phyloP scores from a whole-genome alignment of 1,139 yeast species.

The Lodderomyces orthopsilosis region DNA sequence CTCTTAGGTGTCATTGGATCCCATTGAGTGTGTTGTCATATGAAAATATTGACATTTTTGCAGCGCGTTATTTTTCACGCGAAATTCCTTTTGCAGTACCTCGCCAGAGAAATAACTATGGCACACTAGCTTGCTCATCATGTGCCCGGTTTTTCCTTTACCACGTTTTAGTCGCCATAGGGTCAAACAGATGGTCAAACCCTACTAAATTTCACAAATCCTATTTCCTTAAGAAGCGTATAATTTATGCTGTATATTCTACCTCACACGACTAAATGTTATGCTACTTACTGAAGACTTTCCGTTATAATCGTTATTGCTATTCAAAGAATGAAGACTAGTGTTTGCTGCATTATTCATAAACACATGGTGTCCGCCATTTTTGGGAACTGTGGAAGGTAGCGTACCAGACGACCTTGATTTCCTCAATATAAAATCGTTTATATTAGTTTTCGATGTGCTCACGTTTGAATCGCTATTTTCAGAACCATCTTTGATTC shows the following conservation, averaged over 20 bases:
- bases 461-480: neutral
- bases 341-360: slow-evolving; percentile 5
- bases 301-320: slow-evolving; percentile 8
- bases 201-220: too few relatives aligned
- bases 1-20: slow-evolving; percentile 14
- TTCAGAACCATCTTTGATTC: neutral
- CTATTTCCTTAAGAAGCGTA: too few relatives aligned
- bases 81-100: neutral
- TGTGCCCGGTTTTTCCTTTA: too few relatives aligned
- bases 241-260: slow-evolving; percentile 2
- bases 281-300: slow-evolving; percentile 18
- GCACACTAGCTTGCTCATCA: too few relatives aligned
- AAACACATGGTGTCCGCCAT: slow-evolving; percentile 1
- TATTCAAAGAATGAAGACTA: slow-evolving; percentile 9
- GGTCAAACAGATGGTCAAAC: too few relatives aligned
- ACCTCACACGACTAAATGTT: slow-evolving; percentile 35
- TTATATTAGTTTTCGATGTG: slow-evolving; percentile 1
- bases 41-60: neutral
- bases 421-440: slow-evolving; percentile 8
- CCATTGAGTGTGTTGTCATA: too few relatives aligned
- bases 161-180: too few relatives aligned
- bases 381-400: neutral
- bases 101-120: too few relatives aligned
- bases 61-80: neutral
- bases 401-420: slow-evolving; percentile 15